Evolutionary conservation across 1,139 yeast species (phyloP).

Genomic region (Kodamaea fungicola): DNA sequence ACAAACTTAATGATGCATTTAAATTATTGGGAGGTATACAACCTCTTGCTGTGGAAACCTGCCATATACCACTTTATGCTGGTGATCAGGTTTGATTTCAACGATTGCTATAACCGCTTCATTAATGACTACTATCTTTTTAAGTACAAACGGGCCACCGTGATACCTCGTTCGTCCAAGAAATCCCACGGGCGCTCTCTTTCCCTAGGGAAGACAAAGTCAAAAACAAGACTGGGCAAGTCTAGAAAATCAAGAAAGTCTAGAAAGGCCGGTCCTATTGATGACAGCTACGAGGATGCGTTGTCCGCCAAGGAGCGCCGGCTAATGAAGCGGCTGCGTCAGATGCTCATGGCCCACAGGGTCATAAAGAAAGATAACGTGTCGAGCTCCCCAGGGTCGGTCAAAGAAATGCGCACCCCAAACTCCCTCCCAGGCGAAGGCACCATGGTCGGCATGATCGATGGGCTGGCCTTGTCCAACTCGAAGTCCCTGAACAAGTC

Average conservation of each 20-base stretch:
- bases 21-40: conserved; percentile 48
- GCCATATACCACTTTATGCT: conserved; percentile 40
- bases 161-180: conserved; percentile 2
- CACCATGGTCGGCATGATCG: conserved; percentile 1
- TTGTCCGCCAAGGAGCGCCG: conserved; percentile 7
- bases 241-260: conserved; percentile 3
- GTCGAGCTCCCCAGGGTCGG: conserved; percentile 1
- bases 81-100: conserved; percentile 37
- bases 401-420: conserved; percentile 3
- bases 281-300: conserved; percentile 4
- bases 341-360: conserved; percentile 6
- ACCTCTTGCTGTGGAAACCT: conserved; percentile 42
- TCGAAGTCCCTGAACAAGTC: conserved; percentile 31
- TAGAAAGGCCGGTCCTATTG: conserved; percentile 4
- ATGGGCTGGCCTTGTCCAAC: conserved; percentile 3
- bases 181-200: conserved; percentile 11
- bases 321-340: conserved; percentile 5
- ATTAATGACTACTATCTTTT: conserved; percentile 32
- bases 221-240: conserved; percentile 3
- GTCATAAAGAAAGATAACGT: conserved; percentile 4
- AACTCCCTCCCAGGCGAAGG: conserved; percentile 2
- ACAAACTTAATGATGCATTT: conserved; percentile 37
- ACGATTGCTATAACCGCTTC: conserved; percentile 38
- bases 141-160: conserved; percentile 16
- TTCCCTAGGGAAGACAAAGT: conserved; percentile 7